phyloP scores from a whole-genome alignment of 305 asterid genomes.

The Fraxinus dipetala region DNA sequence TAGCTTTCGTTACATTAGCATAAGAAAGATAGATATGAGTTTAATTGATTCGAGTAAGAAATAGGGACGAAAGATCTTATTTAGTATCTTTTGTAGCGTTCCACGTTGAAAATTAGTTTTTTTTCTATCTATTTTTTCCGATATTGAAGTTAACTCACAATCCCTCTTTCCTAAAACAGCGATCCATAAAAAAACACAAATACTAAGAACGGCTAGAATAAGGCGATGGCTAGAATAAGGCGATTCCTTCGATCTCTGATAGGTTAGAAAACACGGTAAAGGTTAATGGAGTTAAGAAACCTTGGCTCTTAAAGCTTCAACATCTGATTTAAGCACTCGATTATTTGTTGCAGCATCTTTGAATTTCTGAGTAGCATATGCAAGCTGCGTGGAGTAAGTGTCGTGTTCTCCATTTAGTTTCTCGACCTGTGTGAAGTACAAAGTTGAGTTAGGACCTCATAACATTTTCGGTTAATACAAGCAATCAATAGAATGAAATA shows the following conservation, averaged over 20 bases:
- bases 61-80: not conserved
- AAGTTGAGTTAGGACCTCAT: not conserved
- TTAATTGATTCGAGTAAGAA: not conserved
- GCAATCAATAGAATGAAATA: not conserved
- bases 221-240: not conserved
- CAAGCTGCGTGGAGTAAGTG: slow-evolving; percentile 59
- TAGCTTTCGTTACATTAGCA: not conserved
- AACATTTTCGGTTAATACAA: not conserved
- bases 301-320: slow-evolving; percentile 73
- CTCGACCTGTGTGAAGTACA: slow-evolving; percentile 47
- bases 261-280: not conserved
- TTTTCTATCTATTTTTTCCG: not conserved
- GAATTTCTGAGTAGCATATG: slow-evolving; percentile 62
- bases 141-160: not conserved
- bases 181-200: too few species aligned
- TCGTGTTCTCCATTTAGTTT: slow-evolving; percentile 59
- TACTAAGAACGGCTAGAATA: not conserved
- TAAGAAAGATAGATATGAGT: not conserved
- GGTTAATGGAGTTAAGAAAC: slow-evolving; percentile 15
- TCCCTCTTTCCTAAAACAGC: not conserved
- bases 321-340: slow-evolving; percentile 84
- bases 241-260: not conserved
- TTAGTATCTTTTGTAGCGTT: not conserved
- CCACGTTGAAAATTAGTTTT: not conserved
- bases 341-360: slow-evolving; percentile 77